Evolutionary conservation across 2,329 filamentous ascomycete species (phyloP).

Genomic region (Diplodia corticola): DNA sequence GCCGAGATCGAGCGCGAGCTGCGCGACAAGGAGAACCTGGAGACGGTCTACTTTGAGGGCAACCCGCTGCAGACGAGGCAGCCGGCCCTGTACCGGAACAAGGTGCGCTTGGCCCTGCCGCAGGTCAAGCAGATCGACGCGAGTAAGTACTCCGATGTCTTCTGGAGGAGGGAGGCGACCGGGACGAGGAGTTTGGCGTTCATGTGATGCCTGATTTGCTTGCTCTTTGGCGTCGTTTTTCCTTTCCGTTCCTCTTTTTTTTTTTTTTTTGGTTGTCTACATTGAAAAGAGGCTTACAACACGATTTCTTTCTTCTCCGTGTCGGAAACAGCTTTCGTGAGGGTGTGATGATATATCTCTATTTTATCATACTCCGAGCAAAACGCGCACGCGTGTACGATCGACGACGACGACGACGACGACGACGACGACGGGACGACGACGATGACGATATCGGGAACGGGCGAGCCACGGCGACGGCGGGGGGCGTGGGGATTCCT

Average conservation of each 20-base stretch:
- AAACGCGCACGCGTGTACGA: not conserved
- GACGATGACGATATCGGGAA: not conserved
- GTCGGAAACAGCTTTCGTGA: slow-evolving; percentile 16
- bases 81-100: slow-evolving; percentile 90
- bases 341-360: not conserved
- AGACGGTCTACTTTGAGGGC: slow-evolving; percentile 95
- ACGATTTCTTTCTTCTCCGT: not conserved
- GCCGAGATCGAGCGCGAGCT: slow-evolving; percentile 77
- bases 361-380: not conserved
- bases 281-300: not conserved
- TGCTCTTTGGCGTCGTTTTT: not conserved
- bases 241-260: not conserved
- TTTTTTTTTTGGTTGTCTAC: not conserved
- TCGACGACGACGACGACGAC: not conserved
- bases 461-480: not conserved
- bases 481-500: no score
- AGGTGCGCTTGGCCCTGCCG: slow-evolving; percentile 82
- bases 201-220: not conserved
- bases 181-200: not conserved
- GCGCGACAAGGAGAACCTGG: slow-evolving; percentile 73
- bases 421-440: not conserved
- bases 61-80: slow-evolving; percentile 80
- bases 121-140: slow-evolving; percentile 94
- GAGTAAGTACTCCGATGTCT: slow-evolving; percentile 38
- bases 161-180: not conserved